These are phyloP conservation scores for Medicago lupulina DNA, from an alignment of 306 rosid genomes.

Conservation along the genomic window DNA sequence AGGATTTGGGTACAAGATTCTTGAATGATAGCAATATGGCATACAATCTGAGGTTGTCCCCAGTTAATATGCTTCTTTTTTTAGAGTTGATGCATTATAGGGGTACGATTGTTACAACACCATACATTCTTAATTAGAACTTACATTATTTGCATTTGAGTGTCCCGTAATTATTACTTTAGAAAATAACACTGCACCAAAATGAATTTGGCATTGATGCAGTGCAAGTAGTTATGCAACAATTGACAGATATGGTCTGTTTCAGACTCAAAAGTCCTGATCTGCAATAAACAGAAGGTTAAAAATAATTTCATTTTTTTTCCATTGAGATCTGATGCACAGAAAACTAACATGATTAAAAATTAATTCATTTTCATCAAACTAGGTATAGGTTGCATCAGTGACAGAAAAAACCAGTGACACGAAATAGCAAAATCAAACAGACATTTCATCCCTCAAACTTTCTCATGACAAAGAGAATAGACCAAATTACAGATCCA, in stretches of 20 bases:
- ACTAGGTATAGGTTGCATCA: too few relatives aligned
- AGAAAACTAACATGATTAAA: too few relatives aligned
- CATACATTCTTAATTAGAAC: background rate
- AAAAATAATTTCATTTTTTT: background rate
- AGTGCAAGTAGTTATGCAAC: background rate
- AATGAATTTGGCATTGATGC: background rate
- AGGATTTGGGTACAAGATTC: slow-evolving; percentile 85
- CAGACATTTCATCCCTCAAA: background rate
- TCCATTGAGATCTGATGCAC: background rate
- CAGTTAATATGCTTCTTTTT: background rate
- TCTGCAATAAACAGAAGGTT: background rate
- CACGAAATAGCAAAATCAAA: background rate
- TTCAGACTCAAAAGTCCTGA: background rate
- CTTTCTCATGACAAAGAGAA: background rate
- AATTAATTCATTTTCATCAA: background rate
- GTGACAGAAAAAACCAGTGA: background rate
- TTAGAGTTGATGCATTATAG: background rate
- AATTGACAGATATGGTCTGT: background rate
- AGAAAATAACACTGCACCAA: background rate
- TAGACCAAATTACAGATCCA: background rate
- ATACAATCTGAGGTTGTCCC: background rate
- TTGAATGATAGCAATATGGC: slow-evolving; percentile 35
- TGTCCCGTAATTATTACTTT: background rate
- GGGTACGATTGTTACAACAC: background rate
- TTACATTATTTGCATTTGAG: background rate